Percentiles rank a stretch among this genome's conserved stretches.
These are phyloP conservation scores for Yamadazyma scolyti DNA, from an alignment of 805 yeast species.

Conservation along the genomic window DNA sequence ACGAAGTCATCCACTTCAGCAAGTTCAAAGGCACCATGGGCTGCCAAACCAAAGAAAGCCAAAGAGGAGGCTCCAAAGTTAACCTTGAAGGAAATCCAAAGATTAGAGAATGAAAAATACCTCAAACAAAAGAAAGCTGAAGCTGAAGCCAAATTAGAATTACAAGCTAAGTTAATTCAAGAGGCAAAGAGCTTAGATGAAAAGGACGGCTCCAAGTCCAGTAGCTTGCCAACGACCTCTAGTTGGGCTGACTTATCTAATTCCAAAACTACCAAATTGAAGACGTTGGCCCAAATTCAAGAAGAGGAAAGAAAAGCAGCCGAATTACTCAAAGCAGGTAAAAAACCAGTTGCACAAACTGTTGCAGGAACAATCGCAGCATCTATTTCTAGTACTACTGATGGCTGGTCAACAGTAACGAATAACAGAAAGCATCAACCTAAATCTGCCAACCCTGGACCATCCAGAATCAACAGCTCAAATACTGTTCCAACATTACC, in stretches of 20 bases:
- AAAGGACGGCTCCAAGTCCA: slow-evolving; percentile 14
- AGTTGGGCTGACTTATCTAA: slow-evolving; percentile 37
- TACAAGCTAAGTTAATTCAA: slow-evolving; percentile 15
- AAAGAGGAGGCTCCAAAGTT: slow-evolving; percentile 30
- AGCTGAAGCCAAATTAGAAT: slow-evolving; percentile 26
- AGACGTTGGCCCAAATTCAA: slow-evolving; percentile 60
- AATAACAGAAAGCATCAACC: slow-evolving; percentile 35
- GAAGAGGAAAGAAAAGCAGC: slow-evolving; percentile 50
- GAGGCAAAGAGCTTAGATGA: slow-evolving; percentile 12
- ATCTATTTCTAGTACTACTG: slow-evolving; percentile 18
- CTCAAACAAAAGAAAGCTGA: slow-evolving; percentile 37
- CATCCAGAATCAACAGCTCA: slow-evolving; percentile 9
- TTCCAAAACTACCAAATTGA: slow-evolving; percentile 29
- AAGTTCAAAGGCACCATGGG: slow-evolving; percentile 65
- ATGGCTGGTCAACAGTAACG: slow-evolving; percentile 45
- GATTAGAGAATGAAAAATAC: slow-evolving; percentile 43
- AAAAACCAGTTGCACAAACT: slow-evolving; percentile 4
- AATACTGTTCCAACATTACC: slow-evolving; percentile 18
- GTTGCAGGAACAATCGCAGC: slow-evolving; percentile 8
- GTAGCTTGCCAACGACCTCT: slow-evolving; percentile 35
- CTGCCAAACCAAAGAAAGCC: too few relatives aligned
- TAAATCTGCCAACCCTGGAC: slow-evolving; percentile 9
- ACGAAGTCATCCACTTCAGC: slow-evolving; percentile 2
- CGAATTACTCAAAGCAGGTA: slow-evolving; percentile 7
- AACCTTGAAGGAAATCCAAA: slow-evolving; percentile 50